Percentiles rank a stretch among this genome's conserved stretches.
Conservation (phyloP, 2,329 filamentous ascomycete genomes). For the Ceratocystis ficicola region DNA sequence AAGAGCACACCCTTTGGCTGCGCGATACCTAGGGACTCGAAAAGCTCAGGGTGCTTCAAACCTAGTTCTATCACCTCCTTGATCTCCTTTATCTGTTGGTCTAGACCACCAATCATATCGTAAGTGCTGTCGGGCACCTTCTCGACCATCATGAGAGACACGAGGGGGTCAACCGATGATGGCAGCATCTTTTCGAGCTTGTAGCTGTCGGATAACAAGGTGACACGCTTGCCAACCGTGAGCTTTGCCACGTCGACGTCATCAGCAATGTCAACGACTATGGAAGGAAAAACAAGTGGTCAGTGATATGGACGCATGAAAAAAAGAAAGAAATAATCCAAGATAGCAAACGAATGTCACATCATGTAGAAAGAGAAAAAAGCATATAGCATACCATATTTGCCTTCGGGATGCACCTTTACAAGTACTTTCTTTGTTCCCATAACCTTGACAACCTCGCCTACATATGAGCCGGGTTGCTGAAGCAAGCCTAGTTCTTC, state of each 20-base stretch:
- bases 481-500: slow-evolving; percentile 94
- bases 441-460: slow-evolving; percentile 99
- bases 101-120: slow-evolving; percentile 98
- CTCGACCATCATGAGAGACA: slow-evolving; percentile 99
- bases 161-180: slow-evolving; percentile 93
- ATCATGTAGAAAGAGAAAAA: background rate
- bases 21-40: slow-evolving; percentile 96
- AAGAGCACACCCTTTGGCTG: slow-evolving; percentile 95
- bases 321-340: background rate
- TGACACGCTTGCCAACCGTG: slow-evolving; percentile 93
- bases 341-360: too few relatives aligned
- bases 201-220: slow-evolving; percentile 91
- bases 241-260: slow-evolving; percentile 91
- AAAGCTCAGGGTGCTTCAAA: slow-evolving; percentile 94
- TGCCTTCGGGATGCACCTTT: slow-evolving; percentile 97
- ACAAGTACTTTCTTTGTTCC: slow-evolving; percentile 97
- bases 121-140: slow-evolving; percentile 99
- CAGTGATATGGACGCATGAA: slow-evolving; percentile 13
- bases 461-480: slow-evolving; percentile 95
- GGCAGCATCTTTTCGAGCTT: slow-evolving; percentile 98
- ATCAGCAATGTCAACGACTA: slow-evolving; percentile 92
- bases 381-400: slow-evolving; percentile 65
- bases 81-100: slow-evolving; percentile 99
- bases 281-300: background rate
- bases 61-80: slow-evolving; percentile 99